A percentile compares a stretch with the other conserved stretches of the same genome.
Conservation (phyloP, 73 alveolate species). For the Paraurostyla sp. region DNA sequence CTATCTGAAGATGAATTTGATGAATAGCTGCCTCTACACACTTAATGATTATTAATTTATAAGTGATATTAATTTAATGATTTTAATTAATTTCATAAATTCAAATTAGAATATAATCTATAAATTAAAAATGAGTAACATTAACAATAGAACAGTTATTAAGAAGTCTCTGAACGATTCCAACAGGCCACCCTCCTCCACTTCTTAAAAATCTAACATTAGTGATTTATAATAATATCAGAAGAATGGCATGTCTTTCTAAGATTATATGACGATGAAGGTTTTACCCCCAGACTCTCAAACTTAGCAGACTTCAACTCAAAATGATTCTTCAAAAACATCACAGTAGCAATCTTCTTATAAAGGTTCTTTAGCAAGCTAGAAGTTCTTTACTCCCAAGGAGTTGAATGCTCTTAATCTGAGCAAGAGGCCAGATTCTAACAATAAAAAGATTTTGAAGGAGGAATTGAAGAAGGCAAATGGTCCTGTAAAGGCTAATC, state of each 20-base stretch:
- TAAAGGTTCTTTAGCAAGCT: slow-evolving; percentile 26
- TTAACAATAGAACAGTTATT: slow-evolving; percentile 35
- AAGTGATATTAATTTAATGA: not conserved
- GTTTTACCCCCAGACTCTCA: not conserved
- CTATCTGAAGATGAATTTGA: not conserved
- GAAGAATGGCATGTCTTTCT: not conserved
- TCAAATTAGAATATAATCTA: not conserved
- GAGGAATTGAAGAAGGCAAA: slow-evolving; percentile 35
- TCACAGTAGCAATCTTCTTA: not conserved
- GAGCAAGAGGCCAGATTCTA: slow-evolving; percentile 18
- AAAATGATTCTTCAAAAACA: not conserved
- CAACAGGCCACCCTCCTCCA: not conserved
- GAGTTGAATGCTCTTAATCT: slow-evolving; percentile 32
- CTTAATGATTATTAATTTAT: not conserved
- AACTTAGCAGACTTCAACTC: not conserved
- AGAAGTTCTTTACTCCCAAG: slow-evolving; percentile 59
- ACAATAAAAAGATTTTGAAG: not conserved
- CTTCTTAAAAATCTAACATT: not conserved
- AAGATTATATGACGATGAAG: slow-evolving; percentile 28
- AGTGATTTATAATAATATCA: slow-evolving; percentile 6
- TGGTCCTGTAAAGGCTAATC: slow-evolving; percentile 15
- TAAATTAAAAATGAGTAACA: not conserved
- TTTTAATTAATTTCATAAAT: not conserved
- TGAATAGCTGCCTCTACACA: not conserved
- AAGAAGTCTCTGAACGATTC: not conserved